Conservation (phyloP, 345 rosid species). For the Boechera retrofracta region DNA sequence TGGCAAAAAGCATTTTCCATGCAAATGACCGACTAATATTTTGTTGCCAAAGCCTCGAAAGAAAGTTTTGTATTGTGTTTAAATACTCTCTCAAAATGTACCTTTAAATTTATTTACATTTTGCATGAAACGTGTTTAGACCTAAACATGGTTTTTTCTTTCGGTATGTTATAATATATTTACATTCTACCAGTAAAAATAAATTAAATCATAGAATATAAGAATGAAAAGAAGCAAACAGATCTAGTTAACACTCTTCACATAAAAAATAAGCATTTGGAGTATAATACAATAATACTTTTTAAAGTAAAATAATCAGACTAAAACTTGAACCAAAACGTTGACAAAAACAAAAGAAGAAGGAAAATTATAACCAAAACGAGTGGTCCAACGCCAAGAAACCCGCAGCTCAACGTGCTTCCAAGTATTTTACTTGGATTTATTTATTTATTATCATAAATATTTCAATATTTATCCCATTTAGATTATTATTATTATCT, state of each 20-base stretch:
- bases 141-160: too few species aligned
- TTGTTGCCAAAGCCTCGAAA: too few species aligned
- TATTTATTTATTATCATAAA: background rate
- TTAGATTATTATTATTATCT: constrained; percentile 29
- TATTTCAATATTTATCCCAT: background rate
- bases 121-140: too few species aligned
- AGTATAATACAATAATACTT: background rate
- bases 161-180: too few species aligned
- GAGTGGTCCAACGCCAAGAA: constrained; percentile 47
- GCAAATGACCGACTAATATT: too few species aligned
- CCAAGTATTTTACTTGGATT: constrained; percentile 34
- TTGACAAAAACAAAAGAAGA: constrained; percentile 22
- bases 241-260: background rate
- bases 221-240: background rate
- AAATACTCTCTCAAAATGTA: too few species aligned
- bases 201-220: too few species aligned
- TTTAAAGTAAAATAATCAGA: background rate
- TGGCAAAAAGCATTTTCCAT: too few species aligned
- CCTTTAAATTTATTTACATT: too few species aligned
- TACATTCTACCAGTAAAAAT: background rate
- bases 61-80: too few species aligned
- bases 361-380: constrained; percentile 12
- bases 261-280: background rate
- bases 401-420: constrained; percentile 45
- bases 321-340: constrained; percentile 18